Base-by-base conservation (phyloP, 73 alveolate species). In the Diophrys sp. region DNA sequence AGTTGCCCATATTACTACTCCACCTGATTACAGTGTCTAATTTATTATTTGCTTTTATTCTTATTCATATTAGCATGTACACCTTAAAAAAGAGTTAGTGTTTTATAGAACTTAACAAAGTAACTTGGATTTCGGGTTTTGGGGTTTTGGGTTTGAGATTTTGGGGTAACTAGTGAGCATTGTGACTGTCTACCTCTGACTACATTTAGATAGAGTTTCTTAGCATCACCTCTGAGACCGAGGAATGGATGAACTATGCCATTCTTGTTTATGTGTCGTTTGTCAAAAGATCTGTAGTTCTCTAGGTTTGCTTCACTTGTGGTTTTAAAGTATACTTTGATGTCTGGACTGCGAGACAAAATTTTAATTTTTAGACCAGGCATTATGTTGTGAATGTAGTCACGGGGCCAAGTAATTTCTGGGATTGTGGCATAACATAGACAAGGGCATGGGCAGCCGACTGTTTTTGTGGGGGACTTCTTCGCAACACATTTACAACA, bases 141-240 rank as follows among this genome's bases (percentile, higher is more conserved):
- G n/a, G n/a, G n/a, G n/a, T n/a, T n/a, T n/a, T n/a, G n/a, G n/a
- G n/a, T n/a, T n/a, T n/a, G n/a, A n/a, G n/a, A n/a, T n/a, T n/a
- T n/a, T n/a, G n/a, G n/a, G n/a, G n/a, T n/a, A n/a, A n/a, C n/a
- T n/a, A n/a, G n/a, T n/a, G n/a, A n/a, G n/a, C n/a, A n/a, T n/a
- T 44, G 5, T 11, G 62, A 18, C 18, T 44, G 18, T 44, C 18
- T 44, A 18, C 62, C 62, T 44, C 18, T 11, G 5, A 44, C 5
- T 11, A 44, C 5, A 18, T 67, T 71, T 53, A 75, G 18, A 67
- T 75, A 79, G 1, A 85, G 71, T 33, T 85, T 77, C 70, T 85
- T 85, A 27, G 93, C 93, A 85, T 79, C 93, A 1, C 87, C 93
- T 67, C 93, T 56, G 1, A 85, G 33, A 24, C 93, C 89, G 23